Evolutionary conservation across 495 filamentous ascomycete species (phyloP), one percentile per base, ranked within the genome.

Genomic region (Annulohypoxylon bovei): DNA sequence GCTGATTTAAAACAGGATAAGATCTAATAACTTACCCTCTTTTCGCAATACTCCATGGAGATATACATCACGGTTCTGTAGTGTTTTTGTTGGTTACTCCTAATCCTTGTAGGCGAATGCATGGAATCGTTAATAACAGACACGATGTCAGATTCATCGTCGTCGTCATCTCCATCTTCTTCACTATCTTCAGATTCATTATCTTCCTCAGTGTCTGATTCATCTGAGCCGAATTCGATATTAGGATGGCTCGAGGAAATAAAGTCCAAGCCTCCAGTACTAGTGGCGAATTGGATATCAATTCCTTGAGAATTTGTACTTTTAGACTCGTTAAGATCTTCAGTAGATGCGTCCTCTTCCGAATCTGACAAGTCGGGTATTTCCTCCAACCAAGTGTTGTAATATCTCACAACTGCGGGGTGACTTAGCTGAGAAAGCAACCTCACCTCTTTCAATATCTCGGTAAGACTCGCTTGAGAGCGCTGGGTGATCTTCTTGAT

Each of bases 1-100:
- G 8, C 32, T 3, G 20, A 40, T 14, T n/a, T 18, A 32, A 1
- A 32, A 1, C 55, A 0, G 3, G 6, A 39, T 3, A 4, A 54
- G 16, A 57, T 8, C 22, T 20, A 30, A 35, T 37, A 28, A 81
- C 87, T 79, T 81, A 92, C 91, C 76, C 93, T 89, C 72, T 92
- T 94, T 76, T 98, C 95, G 76, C 96, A 98, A 75, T 97, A 97
- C 73, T 98, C 95, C 95, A 99, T 99, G 28, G 82, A 84, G 27
- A 85, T 84, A 64, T 84, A 85, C 78, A 85, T 81, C 22, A 83
- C 75, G 1, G 76, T 82, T 23, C 74, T 75, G 63, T 71, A 82
- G 4, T 72, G 75, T 27, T 78, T 79, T 56, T 69, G 65, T 52
- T 69, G 65, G 35, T 58, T 70, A 46, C 65, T 75, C 54, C 74